A percentile compares a stretch with the other conserved stretches of the same genome.
These are phyloP conservation scores for Medicago ruthenica DNA, from an alignment of 306 rosid species.

Conservation along the genomic window DNA sequence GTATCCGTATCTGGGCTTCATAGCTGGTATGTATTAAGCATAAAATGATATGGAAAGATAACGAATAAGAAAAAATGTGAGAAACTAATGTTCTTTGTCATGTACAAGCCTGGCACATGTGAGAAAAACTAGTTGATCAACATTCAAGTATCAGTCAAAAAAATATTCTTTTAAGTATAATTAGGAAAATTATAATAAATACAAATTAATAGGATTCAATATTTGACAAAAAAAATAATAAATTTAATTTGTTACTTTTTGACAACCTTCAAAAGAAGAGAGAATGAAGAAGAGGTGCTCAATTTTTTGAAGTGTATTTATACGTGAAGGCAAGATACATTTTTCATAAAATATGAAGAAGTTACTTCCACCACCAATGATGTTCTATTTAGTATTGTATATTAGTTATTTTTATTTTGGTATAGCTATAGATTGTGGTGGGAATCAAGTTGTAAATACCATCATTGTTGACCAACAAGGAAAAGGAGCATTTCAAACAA, in stretches of 20 bases:
- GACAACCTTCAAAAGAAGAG: not conserved
- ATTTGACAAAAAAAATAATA: not conserved
- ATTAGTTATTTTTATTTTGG: not conserved
- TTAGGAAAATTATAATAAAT: not conserved
- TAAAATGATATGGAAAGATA: too few relatives aligned
- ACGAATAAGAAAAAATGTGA: too few relatives aligned
- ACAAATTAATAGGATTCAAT: not conserved
- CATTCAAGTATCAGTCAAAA: too few relatives aligned
- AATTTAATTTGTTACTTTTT: not conserved
- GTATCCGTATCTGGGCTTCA: too few relatives aligned
- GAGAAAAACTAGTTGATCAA: too few relatives aligned
- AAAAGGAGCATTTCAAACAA: constrained; percentile 41
- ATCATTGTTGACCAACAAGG: constrained; percentile 39
- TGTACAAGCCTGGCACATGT: too few relatives aligned
- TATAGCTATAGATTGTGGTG: constrained; percentile 33
- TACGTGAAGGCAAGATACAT: not conserved
- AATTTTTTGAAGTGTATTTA: not conserved
- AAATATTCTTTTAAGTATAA: not conserved
- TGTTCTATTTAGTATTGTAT: constrained; percentile 21
- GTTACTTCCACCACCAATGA: not conserved
- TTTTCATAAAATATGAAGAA: not conserved
- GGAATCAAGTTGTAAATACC: not conserved
- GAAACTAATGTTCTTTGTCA: too few relatives aligned
- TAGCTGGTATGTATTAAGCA: too few relatives aligned
- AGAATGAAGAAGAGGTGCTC: not conserved